These are phyloP conservation scores for Pleodorina starrii DNA, from an alignment of 139 green algal species.

Conservation along the genomic window DNA sequence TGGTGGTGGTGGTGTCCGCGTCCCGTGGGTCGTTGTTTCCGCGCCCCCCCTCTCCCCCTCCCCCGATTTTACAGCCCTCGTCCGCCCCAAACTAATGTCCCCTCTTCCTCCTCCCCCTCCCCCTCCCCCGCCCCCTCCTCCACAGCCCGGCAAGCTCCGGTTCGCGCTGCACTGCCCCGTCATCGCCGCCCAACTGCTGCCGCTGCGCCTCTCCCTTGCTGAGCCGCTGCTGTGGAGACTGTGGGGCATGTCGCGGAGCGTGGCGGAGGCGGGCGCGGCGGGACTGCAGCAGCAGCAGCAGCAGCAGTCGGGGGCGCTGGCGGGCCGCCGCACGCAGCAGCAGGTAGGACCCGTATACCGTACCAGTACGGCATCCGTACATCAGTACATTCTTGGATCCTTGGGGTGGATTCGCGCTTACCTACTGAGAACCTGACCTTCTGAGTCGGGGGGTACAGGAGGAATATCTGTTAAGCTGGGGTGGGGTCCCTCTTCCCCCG, in stretches of 20 bases:
- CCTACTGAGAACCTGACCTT: too few species aligned
- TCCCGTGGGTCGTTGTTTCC: too few species aligned
- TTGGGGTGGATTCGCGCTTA: too few species aligned
- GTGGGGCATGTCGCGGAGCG: not conserved
- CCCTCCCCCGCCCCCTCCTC: not conserved
- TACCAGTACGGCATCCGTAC: not conserved
- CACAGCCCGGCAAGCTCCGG: slow-evolving; percentile 59
- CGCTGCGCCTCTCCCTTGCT: slow-evolving; percentile 68
- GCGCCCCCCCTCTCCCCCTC: not conserved
- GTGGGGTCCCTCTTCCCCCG: too few species aligned
- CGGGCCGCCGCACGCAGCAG: not conserved
- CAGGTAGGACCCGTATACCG: not conserved
- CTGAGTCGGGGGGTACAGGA: too few species aligned
- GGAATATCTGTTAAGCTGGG: too few species aligned
- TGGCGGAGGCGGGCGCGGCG: not conserved
- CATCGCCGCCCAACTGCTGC: slow-evolving; percentile 65
- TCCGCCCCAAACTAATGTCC: not conserved
- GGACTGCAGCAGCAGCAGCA: not conserved
- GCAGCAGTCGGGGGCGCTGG: too few species aligned
- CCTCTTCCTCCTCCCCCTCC: too few species aligned
- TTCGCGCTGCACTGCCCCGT: slow-evolving; percentile 75
- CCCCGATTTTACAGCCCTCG: not conserved
- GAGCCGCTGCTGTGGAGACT: slow-evolving; percentile 80
- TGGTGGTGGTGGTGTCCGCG: too few species aligned
- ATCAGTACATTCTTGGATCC: too few species aligned